Base-by-base conservation (phyloP, 305 asterid genomes). In the Fraxinus baroniana region DNA sequence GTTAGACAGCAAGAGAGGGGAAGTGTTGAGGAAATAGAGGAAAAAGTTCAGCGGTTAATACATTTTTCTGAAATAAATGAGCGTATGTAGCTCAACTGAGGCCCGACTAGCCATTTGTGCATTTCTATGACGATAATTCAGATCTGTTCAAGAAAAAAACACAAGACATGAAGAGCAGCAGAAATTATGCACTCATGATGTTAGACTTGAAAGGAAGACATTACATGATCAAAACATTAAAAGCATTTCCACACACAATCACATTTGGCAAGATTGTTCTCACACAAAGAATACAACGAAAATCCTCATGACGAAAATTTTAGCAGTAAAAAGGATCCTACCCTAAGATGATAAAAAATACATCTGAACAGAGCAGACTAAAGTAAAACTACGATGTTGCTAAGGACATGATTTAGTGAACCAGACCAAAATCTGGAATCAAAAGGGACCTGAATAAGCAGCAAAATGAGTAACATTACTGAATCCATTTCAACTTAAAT, bases 21-120 rank as follows among this genome's bases (percentile, higher is more conserved):
- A 20, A 24, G 20, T 12, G 30, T 57, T 15, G 36, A 20, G 15
- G 46, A 36, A 5, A 7, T 72, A 10, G 73, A 74, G 78, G 2
- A 71, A 49, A 46, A 39, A 80, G 57, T 64, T 64, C 80, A 70
- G 77, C 72, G 41, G 68, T 80, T 22, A 81, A 78, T 80, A 94
- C 98, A 98, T 93, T 39, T 92, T 93, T 89, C 87, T 89, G 95
- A 97, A 97, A 89, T 91, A 97, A 72, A 97, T 90, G 28, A 91
- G 92, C 5, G 98, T 97, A 85, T 97, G 98, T 81, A 97, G 97
- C 94, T 97, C 99, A 8, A 97, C 98, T 30, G 99, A 97, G 24
- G 92, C 94, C 77, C 99, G 93, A 84, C 99, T 91, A 44, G 99
- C 99, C 99, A 94, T 97, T 87, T 94, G 99, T 70, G 99, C 99